Percentiles rank a stretch among this genome's conserved stretches.
Conservation (phyloP, 306 rosid species). For the Prosopis cineraria region DNA sequence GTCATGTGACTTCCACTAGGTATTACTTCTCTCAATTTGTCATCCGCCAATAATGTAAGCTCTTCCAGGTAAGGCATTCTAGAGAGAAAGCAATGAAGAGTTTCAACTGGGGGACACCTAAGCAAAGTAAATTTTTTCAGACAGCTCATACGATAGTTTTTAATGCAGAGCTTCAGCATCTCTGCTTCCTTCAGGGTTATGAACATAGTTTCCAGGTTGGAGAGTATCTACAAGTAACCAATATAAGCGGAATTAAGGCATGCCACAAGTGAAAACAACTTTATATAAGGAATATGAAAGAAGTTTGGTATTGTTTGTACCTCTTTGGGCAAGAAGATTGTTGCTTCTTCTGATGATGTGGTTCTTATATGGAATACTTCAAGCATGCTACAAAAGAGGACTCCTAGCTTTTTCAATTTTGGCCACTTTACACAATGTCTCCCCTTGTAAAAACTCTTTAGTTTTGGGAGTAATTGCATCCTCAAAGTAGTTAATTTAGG, state of each 20-base stretch:
- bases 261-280: neutral
- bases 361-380: neutral
- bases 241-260: neutral
- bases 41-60: neutral
- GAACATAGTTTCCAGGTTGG: neutral
- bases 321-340: neutral
- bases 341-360: neutral
- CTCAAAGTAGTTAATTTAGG: neutral
- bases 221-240: neutral
- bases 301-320: neutral
- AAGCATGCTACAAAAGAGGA: neutral
- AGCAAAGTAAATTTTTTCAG: neutral
- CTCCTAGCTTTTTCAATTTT: neutral
- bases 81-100: neutral
- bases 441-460: neutral
- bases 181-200: neutral
- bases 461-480: neutral
- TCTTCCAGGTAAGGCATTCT: conserved; percentile 21
- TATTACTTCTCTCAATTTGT: neutral
- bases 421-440: neutral
- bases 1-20: neutral
- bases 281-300: neutral
- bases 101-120: no score
- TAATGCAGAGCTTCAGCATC: neutral
- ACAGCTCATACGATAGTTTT: neutral